Base-by-base conservation (phyloP, 2,329 filamentous ascomycete genomes). In the Ophiostoma tasmaniense region DNA sequence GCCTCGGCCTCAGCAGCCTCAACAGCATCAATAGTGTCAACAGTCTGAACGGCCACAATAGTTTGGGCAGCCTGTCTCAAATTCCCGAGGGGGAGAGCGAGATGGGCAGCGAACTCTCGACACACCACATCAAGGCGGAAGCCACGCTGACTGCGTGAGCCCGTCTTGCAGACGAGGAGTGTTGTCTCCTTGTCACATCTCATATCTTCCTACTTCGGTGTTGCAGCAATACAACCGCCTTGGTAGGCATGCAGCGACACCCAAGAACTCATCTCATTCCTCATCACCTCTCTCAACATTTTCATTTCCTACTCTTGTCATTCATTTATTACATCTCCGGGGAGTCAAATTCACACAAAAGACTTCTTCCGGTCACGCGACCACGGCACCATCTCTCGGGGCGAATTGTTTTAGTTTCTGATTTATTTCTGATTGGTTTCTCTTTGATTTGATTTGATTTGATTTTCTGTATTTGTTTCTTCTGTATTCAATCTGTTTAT, bases 71-170 rank as follows among this genome's bases (percentile, higher is more conserved):
- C 0, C 75, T 87, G 11, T 83, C 84, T 2, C 80, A 83, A 42
- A 87, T 87, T 67, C 84, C 84, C 0, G 85, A 87, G 73, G 83
- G 84, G n/a, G 84, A 87, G 67, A 78, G 78, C 3, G 84, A 87
- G 76, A 80, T 83, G 76, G 73, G 76, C 22, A 79, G 79, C 73
- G 78, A 77, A 55, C 73, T 22, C 3, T 20, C 61, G 3, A n/a
- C 73, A 33, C 75, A 77, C 66, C 73, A 73, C 71, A 55, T 76
- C 35, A 81, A 80, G 72, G 71, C 75, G 64, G 80, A 80, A 72
- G 52, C 76, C 11, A 75, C 77, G 70, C 78, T 77, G 71, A 75
- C 74, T 22, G 77, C 72, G 66, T 76, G 70, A 69, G 25, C 25
- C 7, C 17, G 25, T 55, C 55, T 55, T 50, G 33, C 52, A 11